Evolutionary conservation across 2,329 filamentous ascomycete genomes (phyloP).

Genomic region (Xylaria sp.): DNA sequence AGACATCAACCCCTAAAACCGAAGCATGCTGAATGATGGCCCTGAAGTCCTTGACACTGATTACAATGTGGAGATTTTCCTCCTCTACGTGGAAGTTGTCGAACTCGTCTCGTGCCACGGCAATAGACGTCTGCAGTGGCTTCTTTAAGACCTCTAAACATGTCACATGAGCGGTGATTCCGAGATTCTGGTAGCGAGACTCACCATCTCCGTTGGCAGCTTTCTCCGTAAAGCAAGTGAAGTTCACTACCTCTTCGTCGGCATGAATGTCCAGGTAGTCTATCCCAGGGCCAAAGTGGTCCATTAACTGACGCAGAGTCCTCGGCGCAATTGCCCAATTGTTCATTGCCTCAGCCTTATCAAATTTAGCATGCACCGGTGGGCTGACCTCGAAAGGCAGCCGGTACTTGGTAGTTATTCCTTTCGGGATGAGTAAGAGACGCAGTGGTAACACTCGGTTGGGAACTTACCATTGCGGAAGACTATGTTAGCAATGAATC

Average conservation of each 20-base stretch:
- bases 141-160: constrained; percentile 77
- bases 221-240: constrained; percentile 86
- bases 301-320: constrained; percentile 78
- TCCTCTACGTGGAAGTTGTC: constrained; percentile 75
- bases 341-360: constrained; percentile 72
- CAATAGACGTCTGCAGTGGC: constrained; percentile 81
- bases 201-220: constrained; percentile 73
- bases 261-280: constrained; percentile 84
- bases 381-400: constrained; percentile 78
- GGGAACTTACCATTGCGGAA: constrained; percentile 72
- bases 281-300: constrained; percentile 83
- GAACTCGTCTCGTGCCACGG: constrained; percentile 80
- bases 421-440: constrained; percentile 52
- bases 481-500: constrained; percentile 77
- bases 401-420: constrained; percentile 80
- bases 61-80: constrained; percentile 80
- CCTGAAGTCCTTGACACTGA: constrained; percentile 85
- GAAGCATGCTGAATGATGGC: constrained; percentile 81
- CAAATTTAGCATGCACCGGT: constrained; percentile 82
- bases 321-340: constrained; percentile 78
- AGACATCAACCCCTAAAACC: constrained; percentile 72
- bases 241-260: constrained; percentile 77
- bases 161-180: constrained; percentile 31
- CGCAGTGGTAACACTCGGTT: not conserved
- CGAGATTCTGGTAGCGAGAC: constrained; percentile 16